A percentile compares a stretch with the other conserved stretches of the same genome.
phyloP scores from a whole-genome alignment of 2,329 filamentous ascomycete species.

The Epichloe hybrida region DNA sequence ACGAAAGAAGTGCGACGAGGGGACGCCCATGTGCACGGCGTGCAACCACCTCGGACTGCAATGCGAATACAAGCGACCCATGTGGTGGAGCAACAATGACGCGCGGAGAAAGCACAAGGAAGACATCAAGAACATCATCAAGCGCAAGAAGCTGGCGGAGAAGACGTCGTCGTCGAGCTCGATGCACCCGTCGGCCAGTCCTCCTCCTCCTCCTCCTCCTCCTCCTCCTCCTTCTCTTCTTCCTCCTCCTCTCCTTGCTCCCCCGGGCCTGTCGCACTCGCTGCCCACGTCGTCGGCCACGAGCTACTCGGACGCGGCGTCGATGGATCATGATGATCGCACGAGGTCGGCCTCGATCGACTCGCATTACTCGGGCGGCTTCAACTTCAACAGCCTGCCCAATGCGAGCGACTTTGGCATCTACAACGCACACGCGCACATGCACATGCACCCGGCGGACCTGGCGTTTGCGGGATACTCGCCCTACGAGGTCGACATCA shows the following conservation, averaged over 20 bases:
- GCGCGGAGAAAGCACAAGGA: constrained; percentile 80
- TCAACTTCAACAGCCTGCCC: constrained; percentile 57
- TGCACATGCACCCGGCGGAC: constrained; percentile 33
- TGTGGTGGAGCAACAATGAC: constrained; percentile 96
- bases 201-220: constrained; percentile 42
- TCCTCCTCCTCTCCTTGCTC: constrained; percentile 39
- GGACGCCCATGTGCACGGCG: constrained; percentile 46
- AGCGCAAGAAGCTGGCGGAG: constrained; percentile 86
- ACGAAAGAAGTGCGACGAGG: constrained; percentile 58
- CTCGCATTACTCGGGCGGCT: constrained; percentile 61
- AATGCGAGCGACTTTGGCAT: constrained; percentile 41
- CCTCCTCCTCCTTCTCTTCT: too few species aligned
- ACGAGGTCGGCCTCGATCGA: constrained; percentile 68
- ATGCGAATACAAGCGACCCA: constrained; percentile 92
- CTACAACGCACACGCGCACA: constrained; percentile 47
- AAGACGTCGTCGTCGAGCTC: constrained; percentile 54
- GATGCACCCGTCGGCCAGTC: constrained; percentile 44
- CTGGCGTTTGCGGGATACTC: constrained; percentile 47
- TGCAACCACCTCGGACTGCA: constrained; percentile 64
- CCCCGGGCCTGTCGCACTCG: constrained; percentile 61
- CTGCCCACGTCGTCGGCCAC: constrained; percentile 70
- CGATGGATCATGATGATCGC: constrained; percentile 28
- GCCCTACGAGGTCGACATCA: constrained; percentile 90
- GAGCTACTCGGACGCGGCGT: constrained; percentile 59
- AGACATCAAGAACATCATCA: constrained; percentile 92